phyloP scores from a whole-genome alignment of 176 grass and related monocot genomes.

The Luzula sylvatica region DNA sequence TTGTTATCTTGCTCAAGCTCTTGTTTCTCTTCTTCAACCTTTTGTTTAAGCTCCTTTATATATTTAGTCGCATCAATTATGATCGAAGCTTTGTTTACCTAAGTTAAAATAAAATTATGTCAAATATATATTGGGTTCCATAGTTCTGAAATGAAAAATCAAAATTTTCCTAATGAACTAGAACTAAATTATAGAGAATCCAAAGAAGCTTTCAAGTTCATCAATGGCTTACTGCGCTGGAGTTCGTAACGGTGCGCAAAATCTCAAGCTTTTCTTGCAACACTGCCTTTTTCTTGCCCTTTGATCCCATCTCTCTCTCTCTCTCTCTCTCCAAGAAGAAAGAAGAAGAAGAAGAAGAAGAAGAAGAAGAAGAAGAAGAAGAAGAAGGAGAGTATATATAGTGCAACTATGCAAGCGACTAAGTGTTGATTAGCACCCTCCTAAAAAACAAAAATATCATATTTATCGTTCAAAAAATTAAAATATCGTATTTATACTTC shows the following conservation, averaged over 20 bases:
- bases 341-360: too few relatives aligned
- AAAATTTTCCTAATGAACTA: neutral
- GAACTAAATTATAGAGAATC: neutral
- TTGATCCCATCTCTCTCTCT: conserved; percentile 30
- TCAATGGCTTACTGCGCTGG: conserved; percentile 30
- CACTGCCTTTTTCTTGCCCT: conserved; percentile 32
- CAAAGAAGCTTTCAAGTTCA: neutral
- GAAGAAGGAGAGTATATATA: neutral
- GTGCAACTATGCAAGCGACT: neutral
- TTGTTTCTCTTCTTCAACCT: conserved; percentile 22
- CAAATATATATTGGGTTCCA: neutral
- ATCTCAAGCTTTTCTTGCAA: conserved; percentile 55
- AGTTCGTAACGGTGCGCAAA: conserved; percentile 43
- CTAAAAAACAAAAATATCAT: too few relatives aligned
- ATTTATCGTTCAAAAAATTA: too few relatives aligned
- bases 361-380: neutral
- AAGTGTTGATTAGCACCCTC: neutral
- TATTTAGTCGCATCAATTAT: conserved; percentile 54
- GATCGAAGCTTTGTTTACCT: conserved; percentile 55
- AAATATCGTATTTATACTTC: too few relatives aligned
- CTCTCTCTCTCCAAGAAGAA: conserved; percentile 22
- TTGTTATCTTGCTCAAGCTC: conserved; percentile 5
- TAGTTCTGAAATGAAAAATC: too few relatives aligned
- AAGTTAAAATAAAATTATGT: conserved; percentile 1
- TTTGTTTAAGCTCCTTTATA: conserved; percentile 57